phyloP scores from a whole-genome alignment of 2,329 filamentous ascomycete species.

The Venturia oleaginea region DNA sequence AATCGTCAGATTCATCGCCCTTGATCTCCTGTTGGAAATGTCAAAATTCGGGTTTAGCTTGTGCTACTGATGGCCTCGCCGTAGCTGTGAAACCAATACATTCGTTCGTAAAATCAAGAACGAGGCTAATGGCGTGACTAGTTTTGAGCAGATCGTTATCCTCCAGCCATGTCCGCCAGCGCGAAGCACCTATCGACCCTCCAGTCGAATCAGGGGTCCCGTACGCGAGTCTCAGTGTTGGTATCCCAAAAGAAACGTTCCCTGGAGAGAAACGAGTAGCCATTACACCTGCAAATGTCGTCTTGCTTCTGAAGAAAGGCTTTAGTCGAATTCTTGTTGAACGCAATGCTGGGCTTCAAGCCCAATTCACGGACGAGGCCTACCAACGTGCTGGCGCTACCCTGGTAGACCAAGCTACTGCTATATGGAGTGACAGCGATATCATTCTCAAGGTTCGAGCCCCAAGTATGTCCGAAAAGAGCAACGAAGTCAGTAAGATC shows the following conservation, averaged over 20 bases:
- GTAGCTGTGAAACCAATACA: not conserved
- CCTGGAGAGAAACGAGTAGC: conserved; percentile 74
- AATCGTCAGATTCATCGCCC: not conserved
- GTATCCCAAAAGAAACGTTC: conserved; percentile 71
- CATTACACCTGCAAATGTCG: conserved; percentile 74
- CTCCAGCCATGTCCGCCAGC: not conserved
- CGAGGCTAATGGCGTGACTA: not conserved
- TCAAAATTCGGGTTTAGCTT: not conserved
- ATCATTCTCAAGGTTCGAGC: conserved; percentile 79
- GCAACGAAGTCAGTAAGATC: conserved; percentile 60
- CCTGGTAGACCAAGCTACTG: conserved; percentile 53
- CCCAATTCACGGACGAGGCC: conserved; percentile 67
- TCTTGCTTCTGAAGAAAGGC: conserved; percentile 75
- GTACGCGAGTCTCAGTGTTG: conserved; percentile 56
- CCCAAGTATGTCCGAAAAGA: conserved; percentile 49
- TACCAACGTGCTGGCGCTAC: conserved; percentile 73
- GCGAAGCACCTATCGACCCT: not conserved
- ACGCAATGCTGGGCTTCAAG: conserved; percentile 66
- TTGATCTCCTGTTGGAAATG: not conserved
- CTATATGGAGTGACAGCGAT: conserved; percentile 66
- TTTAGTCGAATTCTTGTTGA: conserved; percentile 71
- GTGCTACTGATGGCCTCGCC: not conserved
- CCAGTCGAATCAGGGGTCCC: not conserved
- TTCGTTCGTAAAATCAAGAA: too few relatives aligned
- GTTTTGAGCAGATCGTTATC: not conserved